Percentiles rank a stretch among this genome's conserved stretches.
These are phyloP conservation scores for Venturiaceae sp. DNA, from an alignment of 2,329 filamentous ascomycete genomes.

Conservation along the genomic window DNA sequence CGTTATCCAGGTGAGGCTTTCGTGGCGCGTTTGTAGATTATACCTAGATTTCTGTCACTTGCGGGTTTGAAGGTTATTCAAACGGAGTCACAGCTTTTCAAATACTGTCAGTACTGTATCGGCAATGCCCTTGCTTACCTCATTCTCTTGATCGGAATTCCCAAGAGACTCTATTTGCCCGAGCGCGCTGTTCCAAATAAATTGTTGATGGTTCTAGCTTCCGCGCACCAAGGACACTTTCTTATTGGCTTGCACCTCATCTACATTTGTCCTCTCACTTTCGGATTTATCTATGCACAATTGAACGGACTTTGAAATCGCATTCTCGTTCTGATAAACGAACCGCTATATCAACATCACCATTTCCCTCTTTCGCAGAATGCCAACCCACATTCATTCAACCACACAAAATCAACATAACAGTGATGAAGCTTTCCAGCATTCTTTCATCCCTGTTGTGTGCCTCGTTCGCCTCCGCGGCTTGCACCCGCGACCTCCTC, in stretches of 20 bases:
- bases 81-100: background rate
- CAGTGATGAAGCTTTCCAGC: background rate
- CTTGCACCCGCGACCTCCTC: conserved; percentile 1
- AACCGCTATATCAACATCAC: background rate
- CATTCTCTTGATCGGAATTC: too few species aligned
- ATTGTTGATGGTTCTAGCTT: too few species aligned
- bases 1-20: background rate
- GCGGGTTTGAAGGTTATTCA: background rate
- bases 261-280: too few species aligned
- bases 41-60: background rate
- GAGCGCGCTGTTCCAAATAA: too few species aligned
- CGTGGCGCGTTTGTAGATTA: background rate
- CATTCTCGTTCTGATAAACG: background rate
- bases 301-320: background rate
- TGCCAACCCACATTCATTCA: background rate
- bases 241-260: too few species aligned
- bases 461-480: background rate
- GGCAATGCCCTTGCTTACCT: too few species aligned
- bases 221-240: background rate
- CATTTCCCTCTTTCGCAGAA: background rate
- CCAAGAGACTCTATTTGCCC: too few species aligned
- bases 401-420: background rate
- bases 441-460: background rate
- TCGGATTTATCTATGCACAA: background rate
- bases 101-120: too few species aligned